Conservation (phyloP, 2,329 filamentous ascomycete genomes). For the Eutypella sp. region DNA sequence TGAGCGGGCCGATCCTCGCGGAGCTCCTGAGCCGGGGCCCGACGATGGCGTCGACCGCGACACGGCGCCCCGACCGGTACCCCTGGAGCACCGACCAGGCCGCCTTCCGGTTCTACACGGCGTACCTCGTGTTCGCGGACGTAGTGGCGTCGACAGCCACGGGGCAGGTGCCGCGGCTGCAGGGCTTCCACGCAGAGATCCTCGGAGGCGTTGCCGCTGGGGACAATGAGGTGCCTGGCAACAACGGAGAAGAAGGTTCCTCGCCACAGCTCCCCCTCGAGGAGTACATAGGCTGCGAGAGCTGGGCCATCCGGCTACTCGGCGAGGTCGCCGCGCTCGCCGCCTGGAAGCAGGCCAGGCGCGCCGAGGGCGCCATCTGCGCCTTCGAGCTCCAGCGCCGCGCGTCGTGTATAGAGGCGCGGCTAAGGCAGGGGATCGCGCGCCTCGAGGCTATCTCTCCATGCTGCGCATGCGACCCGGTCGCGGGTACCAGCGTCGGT, state of each 20-base stretch:
- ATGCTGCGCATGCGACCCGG: conserved; percentile 3
- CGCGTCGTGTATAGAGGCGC: conserved; percentile 11
- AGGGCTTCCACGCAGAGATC: conserved; percentile 34
- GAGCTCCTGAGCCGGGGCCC: not conserved
- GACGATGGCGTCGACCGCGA: too few relatives aligned
- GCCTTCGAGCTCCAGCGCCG: conserved; percentile 21
- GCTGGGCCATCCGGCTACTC: conserved; percentile 52
- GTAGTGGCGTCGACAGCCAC: conserved; percentile 44
- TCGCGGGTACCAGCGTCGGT: too few relatives aligned
- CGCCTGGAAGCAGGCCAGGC: conserved; percentile 45
- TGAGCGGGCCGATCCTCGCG: not conserved
- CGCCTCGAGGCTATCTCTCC: conserved; percentile 4
- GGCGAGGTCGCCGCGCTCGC: conserved; percentile 49
- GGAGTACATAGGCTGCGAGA: conserved; percentile 50
- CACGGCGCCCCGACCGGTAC: conserved; percentile 20
- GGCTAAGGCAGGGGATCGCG: conserved; percentile 9
- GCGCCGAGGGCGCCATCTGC: conserved; percentile 38
- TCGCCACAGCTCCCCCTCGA: conserved; percentile 37
- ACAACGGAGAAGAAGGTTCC: not conserved
- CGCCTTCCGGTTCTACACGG: conserved; percentile 42
- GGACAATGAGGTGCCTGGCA: too few relatives aligned
- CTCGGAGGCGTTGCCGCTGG: conserved; percentile 31
- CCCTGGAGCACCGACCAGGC: conserved; percentile 43
- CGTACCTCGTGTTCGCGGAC: conserved; percentile 43
- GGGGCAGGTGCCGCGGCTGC: conserved; percentile 36